phyloP scores from a whole-genome alignment of 164 flowering plant genomes.

The Tetrastigma voinierianum region DNA sequence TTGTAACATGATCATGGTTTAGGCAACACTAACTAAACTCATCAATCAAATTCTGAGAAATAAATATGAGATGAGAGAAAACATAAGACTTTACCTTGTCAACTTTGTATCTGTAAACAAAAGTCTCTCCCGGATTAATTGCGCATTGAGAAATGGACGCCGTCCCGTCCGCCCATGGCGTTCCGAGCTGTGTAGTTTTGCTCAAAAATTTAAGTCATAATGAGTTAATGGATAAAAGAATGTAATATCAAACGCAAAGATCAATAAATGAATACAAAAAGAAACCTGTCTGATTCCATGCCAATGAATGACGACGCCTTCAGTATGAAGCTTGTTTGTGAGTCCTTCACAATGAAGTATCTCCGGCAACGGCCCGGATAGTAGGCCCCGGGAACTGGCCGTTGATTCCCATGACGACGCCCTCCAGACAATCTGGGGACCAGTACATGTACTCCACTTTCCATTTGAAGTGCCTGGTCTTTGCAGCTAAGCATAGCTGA shows the following conservation, averaged over 20 bases:
- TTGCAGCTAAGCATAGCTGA: slow-evolving; percentile 17
- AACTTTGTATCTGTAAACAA: slow-evolving; percentile 68
- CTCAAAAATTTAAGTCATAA: background rate
- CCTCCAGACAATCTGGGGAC: slow-evolving; percentile 74
- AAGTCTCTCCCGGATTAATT: slow-evolving; percentile 81
- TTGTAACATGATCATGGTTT: background rate
- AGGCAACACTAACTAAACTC: background rate
- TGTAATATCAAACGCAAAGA: too few relatives aligned
- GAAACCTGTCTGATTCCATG: slow-evolving; percentile 93
- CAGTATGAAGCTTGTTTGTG: slow-evolving; percentile 74
- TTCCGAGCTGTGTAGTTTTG: slow-evolving; percentile 48
- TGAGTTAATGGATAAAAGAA: too few relatives aligned
- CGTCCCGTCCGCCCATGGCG: slow-evolving; percentile 97
- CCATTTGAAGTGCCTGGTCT: slow-evolving; percentile 60
- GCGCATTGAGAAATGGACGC: slow-evolving; percentile 84
- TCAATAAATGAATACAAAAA: background rate
- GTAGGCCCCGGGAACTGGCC: slow-evolving; percentile 95
- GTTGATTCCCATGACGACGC: slow-evolving; percentile 70
- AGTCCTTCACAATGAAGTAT: slow-evolving; percentile 70
- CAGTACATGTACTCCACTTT: slow-evolving; percentile 63
- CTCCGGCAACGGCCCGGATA: slow-evolving; percentile 68
- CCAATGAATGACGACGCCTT: slow-evolving; percentile 92
- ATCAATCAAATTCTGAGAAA: background rate
- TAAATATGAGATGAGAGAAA: background rate
- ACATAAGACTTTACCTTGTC: slow-evolving; percentile 49